Evolutionary conservation across 2,329 filamentous ascomycete genomes (phyloP), one percentile per base, ranked within the genome.

Genomic region (Monilinia polystroma): DNA sequence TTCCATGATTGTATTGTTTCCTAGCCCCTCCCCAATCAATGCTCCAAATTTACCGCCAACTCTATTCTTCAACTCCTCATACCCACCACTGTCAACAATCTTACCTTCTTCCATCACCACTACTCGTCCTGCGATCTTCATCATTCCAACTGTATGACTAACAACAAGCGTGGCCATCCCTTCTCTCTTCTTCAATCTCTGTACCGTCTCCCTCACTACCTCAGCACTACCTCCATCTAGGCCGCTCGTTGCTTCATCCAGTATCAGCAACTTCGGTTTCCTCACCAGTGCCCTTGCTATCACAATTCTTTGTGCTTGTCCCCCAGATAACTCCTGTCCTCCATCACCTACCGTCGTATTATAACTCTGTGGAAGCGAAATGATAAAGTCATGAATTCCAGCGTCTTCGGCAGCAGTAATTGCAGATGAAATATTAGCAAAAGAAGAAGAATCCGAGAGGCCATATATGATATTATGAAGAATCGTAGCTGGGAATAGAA

Each of bases 201-300:
- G 77, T 52, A 96, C 81, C 0, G 89, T 89, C 11, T 83, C 78
- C 16, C 90, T 81, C 4, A 97, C 84, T 1, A 83, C 78, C 3
- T 82, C 82, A 0, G 91, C 88, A 51, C 84, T 89, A 71, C 88
- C 85, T 0, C 83, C 82, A 73, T 97, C 93, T 0, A 98, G 81
- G 0, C 90, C 89, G 35, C 88, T 91, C 0, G 93, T 97, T 0
- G 93, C 91, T 78, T 97, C 93, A 73, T 98, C 94, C 2, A 97
- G 79, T 2, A 97, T 84, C 20, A 97, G 79, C 2, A 97, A 80
- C 52, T 84, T 82, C 0, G 93, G 93, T 18, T 83, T 80, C 0
- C 92, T 84, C 0, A 90, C 83, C 0, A 97, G 80, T 0, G 93
- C 92, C 1, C 93, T 83, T 0, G 93, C 92, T 68, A 97, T 93